Evolutionary conservation across 192 early-diverging fungal species (phyloP), one percentile per base, ranked within the genome.

Genomic region (Cetraspora pellucida): DNA sequence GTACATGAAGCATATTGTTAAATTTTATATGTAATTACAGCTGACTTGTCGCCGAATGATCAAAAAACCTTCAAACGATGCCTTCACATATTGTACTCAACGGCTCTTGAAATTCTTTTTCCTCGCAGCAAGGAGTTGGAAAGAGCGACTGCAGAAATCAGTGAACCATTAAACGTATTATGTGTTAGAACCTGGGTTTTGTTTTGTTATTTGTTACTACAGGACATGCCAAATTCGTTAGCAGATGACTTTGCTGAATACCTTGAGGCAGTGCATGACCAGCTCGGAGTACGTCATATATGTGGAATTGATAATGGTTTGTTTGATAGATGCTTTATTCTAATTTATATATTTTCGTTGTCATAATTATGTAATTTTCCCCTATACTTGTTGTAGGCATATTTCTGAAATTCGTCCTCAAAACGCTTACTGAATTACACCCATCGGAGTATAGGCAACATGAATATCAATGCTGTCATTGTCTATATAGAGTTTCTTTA

Each of bases 391-490:
- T 52, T 16, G 49, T 79, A 88, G 87, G 84, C 44, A 75, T 81
- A 52, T 86, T 90, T 63, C 80, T 90, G 10, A 77, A 82, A 17
- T 77, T 84, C 49, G 75, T 80, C 17, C 61, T 86, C 11, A 78
- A 72, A 31, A 76, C 82, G 5, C 75, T 87, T 11, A 79, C 82
- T 7, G 77, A 78, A 50, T 74, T 82, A 27, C 77, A 82, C 31
- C 78, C 78, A 10, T 46, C 50, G 45, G 79, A 85, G 43, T 83
- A 88, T 58, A 78, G 82, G 4, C 78, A 80, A 50, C 83, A 87
- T 49, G 78, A 88, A 23, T 91, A 88, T 54, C 91, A 93, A 75
- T 90, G 89, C 59, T 91, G 89, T 59, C 82, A 88, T 76, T 93
- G 91, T 58, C 70, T 93, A 25, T 93, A 90, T 67, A 85, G 86